Base-by-base conservation (phyloP, 129 eudicot species). In the sunflower (Helianthus annuus) region DNA sequence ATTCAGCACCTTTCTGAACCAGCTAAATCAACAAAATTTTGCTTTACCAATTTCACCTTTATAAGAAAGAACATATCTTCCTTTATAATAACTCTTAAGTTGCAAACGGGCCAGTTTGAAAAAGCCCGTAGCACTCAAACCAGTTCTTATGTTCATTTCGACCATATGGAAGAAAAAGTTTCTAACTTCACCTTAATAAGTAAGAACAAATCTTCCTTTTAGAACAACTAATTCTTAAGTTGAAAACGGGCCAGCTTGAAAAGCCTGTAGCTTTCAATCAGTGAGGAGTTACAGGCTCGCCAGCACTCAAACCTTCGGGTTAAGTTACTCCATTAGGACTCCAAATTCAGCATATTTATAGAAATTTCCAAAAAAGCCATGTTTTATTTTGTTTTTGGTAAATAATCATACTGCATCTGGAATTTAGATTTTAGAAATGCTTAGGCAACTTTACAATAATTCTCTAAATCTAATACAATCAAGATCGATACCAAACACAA, bases 21-120 rank as follows among this genome's bases (percentile, higher is more conserved):
- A 63, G 98, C 98, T 64, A 92, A 88, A 73, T 92, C 98, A 66
- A 92, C 96, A 81, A 92, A 95, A 81, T 92, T 92, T 72, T 89
- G 78, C 82, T 95, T 80, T 9, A 96, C 88, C 69, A 53, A 52
- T n/a, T 55, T 42, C 58, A 66, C 59, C 24, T 40, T 10, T n/a
- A 53, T n/a, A 24, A 40, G 12, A 6, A 44, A 40, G 48, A 55
- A 53, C 19, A 44, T 66, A 15, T 65, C 57, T 53, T 74, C 24
- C 36, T 13, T 22, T 19, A n/a, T 44, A 11, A 44, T 15, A 40
- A 40, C 9, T 5, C 9, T 12, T 4, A 59, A 11, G 42, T 59
- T 59, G 44, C 12, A 58, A 22, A 17, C 32, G 1, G 32, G 11
- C 34, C 34, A 19, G 61, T 55, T 55, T 19, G 1, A 55, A 55